phyloP scores from a whole-genome alignment of 2,329 filamentous ascomycete genomes.

The Ceratocystis lukuohia region DNA sequence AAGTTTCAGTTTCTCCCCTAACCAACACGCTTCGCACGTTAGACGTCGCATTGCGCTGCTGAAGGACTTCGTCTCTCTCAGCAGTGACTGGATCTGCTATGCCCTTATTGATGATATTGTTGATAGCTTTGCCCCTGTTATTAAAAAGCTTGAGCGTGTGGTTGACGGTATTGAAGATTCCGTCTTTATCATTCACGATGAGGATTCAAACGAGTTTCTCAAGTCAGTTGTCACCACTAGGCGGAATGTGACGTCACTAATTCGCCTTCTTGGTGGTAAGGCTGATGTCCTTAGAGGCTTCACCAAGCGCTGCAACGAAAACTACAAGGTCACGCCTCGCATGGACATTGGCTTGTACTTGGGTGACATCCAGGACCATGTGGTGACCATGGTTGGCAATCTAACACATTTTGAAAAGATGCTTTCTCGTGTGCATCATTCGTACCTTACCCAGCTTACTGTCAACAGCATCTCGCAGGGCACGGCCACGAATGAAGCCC shows the following conservation, averaged over 20 bases:
- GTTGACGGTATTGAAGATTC: slow-evolving; percentile 91
- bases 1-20: slow-evolving; percentile 85
- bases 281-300: slow-evolving; percentile 97
- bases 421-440: slow-evolving; percentile 82
- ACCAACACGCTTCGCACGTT: slow-evolving; percentile 76
- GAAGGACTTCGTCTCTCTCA: slow-evolving; percentile 87
- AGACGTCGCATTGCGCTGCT: slow-evolving; percentile 82
- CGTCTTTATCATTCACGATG: slow-evolving; percentile 80
- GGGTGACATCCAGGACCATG: slow-evolving; percentile 96
- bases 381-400: slow-evolving; percentile 98
- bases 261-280: slow-evolving; percentile 88
- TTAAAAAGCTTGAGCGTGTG: slow-evolving; percentile 72
- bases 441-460: slow-evolving; percentile 87
- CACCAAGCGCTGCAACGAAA: slow-evolving; percentile 96
- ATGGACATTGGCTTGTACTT: slow-evolving; percentile 96
- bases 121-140: slow-evolving; percentile 83
- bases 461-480: slow-evolving; percentile 84
- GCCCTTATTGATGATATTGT: slow-evolving; percentile 98
- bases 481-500: slow-evolving; percentile 72
- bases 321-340: slow-evolving; percentile 86
- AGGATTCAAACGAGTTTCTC: slow-evolving; percentile 79
- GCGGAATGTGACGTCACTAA: slow-evolving; percentile 86
- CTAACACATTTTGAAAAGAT: slow-evolving; percentile 95
- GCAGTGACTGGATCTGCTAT: slow-evolving; percentile 98
- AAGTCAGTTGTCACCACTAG: slow-evolving; percentile 79